Conservation (phyloP, 768 basidiomycete genomes). For the Kwoniella europaea region DNA sequence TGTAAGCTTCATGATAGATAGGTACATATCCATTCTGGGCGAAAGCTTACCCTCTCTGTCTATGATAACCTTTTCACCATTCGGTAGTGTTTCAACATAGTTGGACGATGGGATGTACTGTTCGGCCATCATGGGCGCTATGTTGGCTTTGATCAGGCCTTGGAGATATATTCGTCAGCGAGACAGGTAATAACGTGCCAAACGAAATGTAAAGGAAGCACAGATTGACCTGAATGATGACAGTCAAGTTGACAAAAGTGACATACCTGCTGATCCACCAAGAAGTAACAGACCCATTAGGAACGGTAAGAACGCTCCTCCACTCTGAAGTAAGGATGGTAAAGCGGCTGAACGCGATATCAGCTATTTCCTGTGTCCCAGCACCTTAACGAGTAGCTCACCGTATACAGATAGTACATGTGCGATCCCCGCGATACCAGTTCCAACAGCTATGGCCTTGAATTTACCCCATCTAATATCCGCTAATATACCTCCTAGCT, state of each 20-base stretch:
- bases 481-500: constrained; percentile 22
- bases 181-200: too few relatives aligned
- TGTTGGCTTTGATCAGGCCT: constrained; percentile 35
- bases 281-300: constrained; percentile 30
- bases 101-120: constrained; percentile 42
- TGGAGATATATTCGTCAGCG: too few relatives aligned
- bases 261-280: constrained; percentile 26
- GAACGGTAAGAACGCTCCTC: constrained; percentile 30
- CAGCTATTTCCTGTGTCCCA: not conserved
- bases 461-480: constrained; percentile 31
- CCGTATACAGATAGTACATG: constrained; percentile 27
- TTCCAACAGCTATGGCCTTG: constrained; percentile 29
- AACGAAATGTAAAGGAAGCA: too few relatives aligned
- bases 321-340: constrained; percentile 14
- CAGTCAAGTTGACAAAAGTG: not conserved
- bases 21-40: not conserved
- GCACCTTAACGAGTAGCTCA: not conserved
- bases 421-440: constrained; percentile 18
- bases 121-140: constrained; percentile 54
- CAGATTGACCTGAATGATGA: too few relatives aligned
- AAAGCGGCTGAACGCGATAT: constrained; percentile 20
- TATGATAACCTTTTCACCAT: constrained; percentile 48
- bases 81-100: constrained; percentile 26
- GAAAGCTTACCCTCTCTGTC: constrained; percentile 34
- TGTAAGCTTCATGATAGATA: not conserved